A percentile compares a stretch with the other conserved stretches of the same genome.
phyloP scores from a whole-genome alignment of 192 early-diverging fungal species.

The Endogone sp. region DNA sequence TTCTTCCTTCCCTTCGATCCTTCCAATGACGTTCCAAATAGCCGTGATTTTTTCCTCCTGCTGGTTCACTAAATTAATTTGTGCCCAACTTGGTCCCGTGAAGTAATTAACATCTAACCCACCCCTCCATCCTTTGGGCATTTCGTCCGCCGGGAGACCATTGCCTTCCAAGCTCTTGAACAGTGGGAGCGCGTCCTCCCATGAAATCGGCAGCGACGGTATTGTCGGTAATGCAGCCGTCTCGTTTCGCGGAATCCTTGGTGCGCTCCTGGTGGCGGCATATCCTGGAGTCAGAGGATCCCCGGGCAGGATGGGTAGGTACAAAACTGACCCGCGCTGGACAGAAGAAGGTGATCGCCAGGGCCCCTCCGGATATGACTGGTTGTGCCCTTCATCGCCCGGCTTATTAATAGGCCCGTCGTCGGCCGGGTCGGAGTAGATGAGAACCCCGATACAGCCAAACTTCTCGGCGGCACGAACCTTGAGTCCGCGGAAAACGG shows the following conservation, averaged over 20 bases:
- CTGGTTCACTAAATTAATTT: constrained; percentile 46
- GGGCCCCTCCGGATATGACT: constrained; percentile 53
- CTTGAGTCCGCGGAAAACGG: constrained; percentile 46
- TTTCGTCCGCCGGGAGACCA: constrained; percentile 29
- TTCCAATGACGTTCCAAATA: constrained; percentile 59
- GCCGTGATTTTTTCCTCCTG: constrained; percentile 40
- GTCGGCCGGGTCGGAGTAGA: constrained; percentile 62
- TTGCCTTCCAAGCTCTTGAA: constrained; percentile 43
- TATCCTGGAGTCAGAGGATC: constrained; percentile 62
- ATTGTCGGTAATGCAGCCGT: constrained; percentile 46
- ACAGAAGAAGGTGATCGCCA: constrained; percentile 54
- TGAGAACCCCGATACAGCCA: constrained; percentile 51
- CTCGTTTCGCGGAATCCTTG: constrained; percentile 36
- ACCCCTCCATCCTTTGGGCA: constrained; percentile 42
- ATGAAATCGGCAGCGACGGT: constrained; percentile 61
- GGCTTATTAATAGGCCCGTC: constrained; percentile 35
- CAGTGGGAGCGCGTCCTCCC: constrained; percentile 52
- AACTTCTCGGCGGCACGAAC: constrained; percentile 46
- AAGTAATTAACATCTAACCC: constrained; percentile 48
- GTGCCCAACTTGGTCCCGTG: constrained; percentile 45
- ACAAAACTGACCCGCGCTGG: constrained; percentile 51
- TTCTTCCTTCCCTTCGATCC: constrained; percentile 47
- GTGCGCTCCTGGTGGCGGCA: constrained; percentile 38
- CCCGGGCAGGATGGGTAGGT: constrained; percentile 40
- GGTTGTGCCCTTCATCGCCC: constrained; percentile 18